Base-by-base conservation (phyloP, 75 land plant genomes). In the Pinus taeda region DNA sequence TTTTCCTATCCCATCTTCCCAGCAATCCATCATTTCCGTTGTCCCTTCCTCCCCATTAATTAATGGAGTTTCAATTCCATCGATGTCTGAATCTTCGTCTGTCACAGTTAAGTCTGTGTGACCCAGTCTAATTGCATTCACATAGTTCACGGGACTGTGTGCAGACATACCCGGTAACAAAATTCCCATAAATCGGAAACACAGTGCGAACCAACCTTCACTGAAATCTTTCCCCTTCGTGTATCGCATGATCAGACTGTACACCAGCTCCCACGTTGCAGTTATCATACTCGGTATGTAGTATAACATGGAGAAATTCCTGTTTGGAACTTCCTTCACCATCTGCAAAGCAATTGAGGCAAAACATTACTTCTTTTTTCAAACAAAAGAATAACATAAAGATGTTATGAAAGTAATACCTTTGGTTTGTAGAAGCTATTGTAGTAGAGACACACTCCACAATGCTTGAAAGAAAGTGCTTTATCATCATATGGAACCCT, bases 311-410 rank as follows among this genome's bases (percentile, higher is more conserved):
- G 85, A 83, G 80, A 62, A 87, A 57, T 92, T 92, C 53, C 75
- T 81, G 81, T 90, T 81, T 22, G 94, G 94, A 75, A 81, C 91
- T 57, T 89, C 92, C 30, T 75, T 57, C 85, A 92, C 56, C 15
- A 72, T 79, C 95, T 92, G 78, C 76, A 42, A 42, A 2, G 45
- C 45, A 42, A 42, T 42, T 42, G 45, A 42, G 5, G 45, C 5
- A 42, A 42, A 42, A 42, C 45, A 42, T 0, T 42, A 42, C 45
- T 42, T 42, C n/a, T n/a, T n/a, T n/a, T n/a, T 5, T 42, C 33
- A 30, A 30, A 30, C 33, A 0, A 30, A 30, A 30, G 33, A 30
- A 1, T 30, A 30, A 30, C 33, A 30, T 30, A 30, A 30, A 30
- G 33, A 30, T 30, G 33, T 30, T 30, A 30, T 30, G 33, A 30